phyloP scores from a whole-genome alignment of 345 rosid genomes.

The Populus euphratica region DNA sequence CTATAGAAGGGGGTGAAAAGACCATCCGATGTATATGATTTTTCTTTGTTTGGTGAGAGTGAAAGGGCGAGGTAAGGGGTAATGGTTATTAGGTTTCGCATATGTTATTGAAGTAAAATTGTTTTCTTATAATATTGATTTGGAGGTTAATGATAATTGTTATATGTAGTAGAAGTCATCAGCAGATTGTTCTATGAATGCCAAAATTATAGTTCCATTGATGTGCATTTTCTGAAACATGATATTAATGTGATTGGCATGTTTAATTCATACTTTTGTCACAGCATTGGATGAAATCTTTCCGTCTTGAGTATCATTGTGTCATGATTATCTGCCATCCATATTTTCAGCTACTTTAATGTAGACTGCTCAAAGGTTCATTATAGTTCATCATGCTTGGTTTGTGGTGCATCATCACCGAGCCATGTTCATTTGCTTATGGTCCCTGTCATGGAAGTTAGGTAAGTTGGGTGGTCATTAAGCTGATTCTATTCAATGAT shows the following conservation, averaged over 20 bases:
- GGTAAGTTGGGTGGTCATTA: neutral
- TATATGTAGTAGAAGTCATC: neutral
- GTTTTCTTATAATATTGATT: neutral
- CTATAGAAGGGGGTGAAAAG: neutral
- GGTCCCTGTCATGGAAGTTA: constrained; percentile 3
- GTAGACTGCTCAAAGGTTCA: neutral
- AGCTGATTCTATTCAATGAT: neutral
- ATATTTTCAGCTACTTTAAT: neutral
- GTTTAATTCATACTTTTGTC: neutral
- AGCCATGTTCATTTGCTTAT: neutral
- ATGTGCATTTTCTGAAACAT: neutral
- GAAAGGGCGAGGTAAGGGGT: neutral
- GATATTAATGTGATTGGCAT: neutral
- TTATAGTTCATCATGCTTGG: neutral
- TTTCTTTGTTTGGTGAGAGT: neutral
- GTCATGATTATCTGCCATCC: neutral
- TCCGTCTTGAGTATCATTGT: neutral
- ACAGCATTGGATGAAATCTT: neutral
- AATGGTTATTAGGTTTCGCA: neutral
- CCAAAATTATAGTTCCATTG: neutral
- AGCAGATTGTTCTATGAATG: neutral
- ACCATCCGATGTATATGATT: neutral
- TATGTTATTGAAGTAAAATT: neutral
- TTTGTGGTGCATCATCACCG: neutral
- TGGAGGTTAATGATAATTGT: neutral